Base-by-base conservation (phyloP, 192 early-diverging fungal genomes). In the Coemansia furcata region DNA sequence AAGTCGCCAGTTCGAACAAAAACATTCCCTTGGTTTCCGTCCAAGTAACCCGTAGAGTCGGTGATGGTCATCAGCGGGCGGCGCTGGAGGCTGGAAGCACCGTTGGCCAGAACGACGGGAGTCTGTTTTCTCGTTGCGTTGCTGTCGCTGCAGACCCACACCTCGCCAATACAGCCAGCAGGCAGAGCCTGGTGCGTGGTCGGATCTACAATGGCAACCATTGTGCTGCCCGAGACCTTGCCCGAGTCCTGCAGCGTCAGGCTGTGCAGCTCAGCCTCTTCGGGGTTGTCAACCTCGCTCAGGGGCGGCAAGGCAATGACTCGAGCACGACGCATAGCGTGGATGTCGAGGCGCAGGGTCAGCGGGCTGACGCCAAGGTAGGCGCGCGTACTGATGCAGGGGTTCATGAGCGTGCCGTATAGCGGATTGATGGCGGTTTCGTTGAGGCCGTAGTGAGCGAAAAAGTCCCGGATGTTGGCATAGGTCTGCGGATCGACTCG, bases 131-230 rank as follows among this genome's bases (percentile, higher is more conserved):
- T 71, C 47, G 64, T 43, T 11, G 77, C 75, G 30, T 83, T 78
- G 67, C 81, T 80, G 49, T 54, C 68, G 59, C 79, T 85, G 62
- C 80, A 87, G 14, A 95, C 92, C 92, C 92, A 95, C 14, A 95
- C 93, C 79, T 94, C 94, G 46, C 94, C 94, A 59, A 94, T 80
- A 49, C 86, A 84, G 40, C 91, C 87, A 4, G 85, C 85, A 6
- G 86, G 73, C 66, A 91, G 88, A 8, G 92, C 78, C n/a, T 71
- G 80, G 10, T 85, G 84, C 12, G 93, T 92, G 59, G 84, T 84
- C 1, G 93, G 92, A 57, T 95, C 87, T 33, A 95, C 90, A 60
- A 95, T 94, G 29, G 91, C 94, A 32, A 93, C 85, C 77, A 91
- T 89, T 0, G 94, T 92, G 65, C 89, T 89, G 54, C 87, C 89